Percentiles rank a stretch among this genome's conserved stretches.
phyloP scores from a whole-genome alignment of 208 protist species.

The Naegleria fowleri region DNA sequence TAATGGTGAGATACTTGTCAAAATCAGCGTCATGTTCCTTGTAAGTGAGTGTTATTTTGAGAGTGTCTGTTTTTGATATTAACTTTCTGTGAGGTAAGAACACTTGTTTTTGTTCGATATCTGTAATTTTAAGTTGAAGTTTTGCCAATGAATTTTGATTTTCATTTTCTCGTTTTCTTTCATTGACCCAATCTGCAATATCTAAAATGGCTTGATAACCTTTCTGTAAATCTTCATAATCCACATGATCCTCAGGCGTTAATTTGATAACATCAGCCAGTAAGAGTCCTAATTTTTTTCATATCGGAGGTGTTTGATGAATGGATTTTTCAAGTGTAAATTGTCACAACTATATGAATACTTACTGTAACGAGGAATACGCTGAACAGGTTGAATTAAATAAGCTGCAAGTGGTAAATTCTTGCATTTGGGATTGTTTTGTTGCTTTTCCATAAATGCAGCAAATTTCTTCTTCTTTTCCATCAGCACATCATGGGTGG shows the following conservation, averaged over 20 bases:
- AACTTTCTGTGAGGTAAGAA: conserved; percentile 3
- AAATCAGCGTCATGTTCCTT: not conserved
- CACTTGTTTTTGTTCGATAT: not conserved
- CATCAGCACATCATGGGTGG: not conserved
- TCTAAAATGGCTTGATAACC: not conserved
- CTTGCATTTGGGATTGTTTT: not conserved
- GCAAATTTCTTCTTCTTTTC: not conserved
- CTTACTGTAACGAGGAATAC: conserved; percentile 14
- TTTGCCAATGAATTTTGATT: not conserved
- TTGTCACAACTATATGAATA: not conserved
- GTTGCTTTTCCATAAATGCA: not conserved
- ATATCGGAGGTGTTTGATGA: not conserved
- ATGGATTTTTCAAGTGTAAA: too few relatives aligned
- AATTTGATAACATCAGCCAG: not conserved
- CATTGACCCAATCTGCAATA: not conserved
- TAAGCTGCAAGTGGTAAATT: not conserved
- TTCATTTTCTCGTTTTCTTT: conserved; percentile 26
- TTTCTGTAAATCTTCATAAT: not conserved
- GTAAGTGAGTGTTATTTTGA: not conserved
- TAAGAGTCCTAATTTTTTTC: not conserved
- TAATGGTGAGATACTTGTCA: not conserved
- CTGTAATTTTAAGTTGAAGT: not conserved
- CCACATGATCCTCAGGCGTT: not conserved
- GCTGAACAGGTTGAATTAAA: not conserved
- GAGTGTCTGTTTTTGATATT: not conserved